These are phyloP conservation scores for Podospora pseudocomata DNA, from an alignment of 495 filamentous ascomycete genomes.

Conservation along the genomic window DNA sequence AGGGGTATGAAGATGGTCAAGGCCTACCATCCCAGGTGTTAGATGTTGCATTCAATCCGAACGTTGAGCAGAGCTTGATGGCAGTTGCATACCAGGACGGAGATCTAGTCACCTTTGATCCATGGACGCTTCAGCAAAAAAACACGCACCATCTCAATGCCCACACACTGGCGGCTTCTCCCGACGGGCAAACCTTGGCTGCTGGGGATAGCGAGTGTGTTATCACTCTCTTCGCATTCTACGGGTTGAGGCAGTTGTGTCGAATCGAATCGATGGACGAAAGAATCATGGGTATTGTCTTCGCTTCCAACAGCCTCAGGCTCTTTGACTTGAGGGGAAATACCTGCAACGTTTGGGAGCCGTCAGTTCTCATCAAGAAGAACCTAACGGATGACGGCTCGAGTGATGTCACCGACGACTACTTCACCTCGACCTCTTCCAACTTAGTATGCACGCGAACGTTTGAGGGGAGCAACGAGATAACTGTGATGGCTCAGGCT, in stretches of 20 bases:
- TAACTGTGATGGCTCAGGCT: conserved; percentile 19
- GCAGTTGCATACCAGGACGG: conserved; percentile 27
- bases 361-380: conserved; percentile 22
- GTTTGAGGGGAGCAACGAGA: conserved; percentile 20
- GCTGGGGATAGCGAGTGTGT: conserved; percentile 24
- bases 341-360: conserved; percentile 27
- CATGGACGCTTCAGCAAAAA: conserved; percentile 22
- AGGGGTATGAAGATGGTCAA: conserved; percentile 19
- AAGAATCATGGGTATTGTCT: conserved; percentile 23
- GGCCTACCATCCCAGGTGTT: conserved; percentile 20
- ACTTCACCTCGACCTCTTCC: conserved; percentile 9
- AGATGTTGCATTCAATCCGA: conserved; percentile 24
- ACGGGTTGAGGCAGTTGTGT: conserved; percentile 21
- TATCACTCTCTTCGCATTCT: conserved; percentile 24
- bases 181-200: conserved; percentile 23
- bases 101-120: conserved; percentile 21
- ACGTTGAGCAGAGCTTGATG: conserved; percentile 22
- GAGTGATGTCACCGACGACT: conserved; percentile 23
- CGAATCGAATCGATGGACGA: conserved; percentile 22
- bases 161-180: conserved; percentile 22
- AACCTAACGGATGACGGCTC: conserved; percentile 23
- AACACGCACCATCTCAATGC: conserved; percentile 19
- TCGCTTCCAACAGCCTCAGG: conserved; percentile 22
- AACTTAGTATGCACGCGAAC: conserved; percentile 18
- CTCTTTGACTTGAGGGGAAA: conserved; percentile 23